Base-by-base conservation (phyloP, 345 rosid genomes). In the Barbarea vulgaris region DNA sequence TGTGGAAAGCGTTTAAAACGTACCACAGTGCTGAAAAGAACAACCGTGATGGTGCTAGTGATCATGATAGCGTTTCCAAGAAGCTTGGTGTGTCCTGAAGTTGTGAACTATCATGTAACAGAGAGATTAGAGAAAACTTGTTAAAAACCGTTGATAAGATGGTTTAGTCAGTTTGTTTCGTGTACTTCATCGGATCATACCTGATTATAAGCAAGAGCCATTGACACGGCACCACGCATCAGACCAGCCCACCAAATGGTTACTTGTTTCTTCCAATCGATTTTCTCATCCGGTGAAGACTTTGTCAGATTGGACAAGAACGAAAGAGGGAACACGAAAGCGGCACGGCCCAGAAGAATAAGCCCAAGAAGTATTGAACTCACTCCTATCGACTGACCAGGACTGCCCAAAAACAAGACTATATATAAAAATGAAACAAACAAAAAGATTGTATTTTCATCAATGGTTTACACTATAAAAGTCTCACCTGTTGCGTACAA, bases 241-340 rank as follows among this genome's bases (percentile, higher is more conserved):
- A 94, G 87, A 72, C 98, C 98, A 28, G 98, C 97, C 98, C 98
- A 91, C 98, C 98, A 94, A 76, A 94, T 90, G 47, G 87, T 85
- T 64, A 90, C 98, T 79, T 90, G 98, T 83, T 89, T 90, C 81
- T 81, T 90, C 8, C 82, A 79, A 79, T 6, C 67, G 37, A 92
- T 61, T 81, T 84, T 90, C 75, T 90, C 91, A 4, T 75, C 12
- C 0, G 78, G 55, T n/a, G 85, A 79, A 55, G 87, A 86, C 88
- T 83, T 90, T 18, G 96, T 88, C 81, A 90, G 81, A 87, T 95
- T 95, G 53, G 97, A 92, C 64, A 95, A 17, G 75, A 95, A 87
- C 44, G 96, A 95, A 33, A 95, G 72, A 11, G 91, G 97, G 80
- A 95, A 92, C 65, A 95, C 87, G 19, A 90, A 95, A 15, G 97